Conservation (phyloP, 2,329 filamentous ascomycete genomes). For the Aspergillus sclerotialis region DNA sequence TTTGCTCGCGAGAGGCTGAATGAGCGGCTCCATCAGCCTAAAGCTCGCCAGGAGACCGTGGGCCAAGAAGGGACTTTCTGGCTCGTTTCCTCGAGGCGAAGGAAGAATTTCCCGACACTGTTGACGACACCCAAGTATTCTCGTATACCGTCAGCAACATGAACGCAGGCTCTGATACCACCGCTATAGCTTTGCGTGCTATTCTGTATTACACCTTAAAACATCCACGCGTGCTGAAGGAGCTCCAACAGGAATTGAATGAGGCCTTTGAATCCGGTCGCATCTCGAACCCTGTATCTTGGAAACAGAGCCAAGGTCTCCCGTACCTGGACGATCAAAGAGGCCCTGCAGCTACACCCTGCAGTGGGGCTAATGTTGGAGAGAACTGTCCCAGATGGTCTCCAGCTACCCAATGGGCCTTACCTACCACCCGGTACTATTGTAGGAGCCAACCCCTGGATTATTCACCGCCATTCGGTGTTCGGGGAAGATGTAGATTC, state of each 20-base stretch:
- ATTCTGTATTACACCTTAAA: constrained; percentile 27
- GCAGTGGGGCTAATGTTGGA: constrained; percentile 17
- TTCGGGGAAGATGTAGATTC: constrained; percentile 15
- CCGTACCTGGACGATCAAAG: constrained; percentile 24
- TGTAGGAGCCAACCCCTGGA: constrained; percentile 26
- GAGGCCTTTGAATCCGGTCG: constrained; percentile 25
- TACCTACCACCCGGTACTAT: constrained; percentile 20
- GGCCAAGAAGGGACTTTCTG: constrained; percentile 18
- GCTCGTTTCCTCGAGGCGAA: constrained; percentile 24
- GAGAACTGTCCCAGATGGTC: constrained; percentile 15
- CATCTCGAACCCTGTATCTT: constrained; percentile 14
- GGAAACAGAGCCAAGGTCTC: constrained; percentile 19
- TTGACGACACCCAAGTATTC: constrained; percentile 20
- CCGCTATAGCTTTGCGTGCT: constrained; percentile 24
- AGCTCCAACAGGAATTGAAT: constrained; percentile 39
- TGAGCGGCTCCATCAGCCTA: constrained; percentile 34
- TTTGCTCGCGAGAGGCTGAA: constrained; percentile 15
- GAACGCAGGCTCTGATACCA: constrained; percentile 30
- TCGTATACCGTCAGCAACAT: constrained; percentile 22
- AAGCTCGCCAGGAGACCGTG: constrained; percentile 54
- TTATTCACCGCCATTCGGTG: constrained; percentile 18
- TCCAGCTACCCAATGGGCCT: constrained; percentile 14
- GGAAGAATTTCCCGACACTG: constrained; percentile 13
- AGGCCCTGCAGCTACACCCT: constrained; percentile 19
- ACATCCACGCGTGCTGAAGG: constrained; percentile 24